Evolutionary conservation across 2,329 filamentous ascomycete genomes (phyloP).

Genomic region (Scedosporium apiospermum): DNA sequence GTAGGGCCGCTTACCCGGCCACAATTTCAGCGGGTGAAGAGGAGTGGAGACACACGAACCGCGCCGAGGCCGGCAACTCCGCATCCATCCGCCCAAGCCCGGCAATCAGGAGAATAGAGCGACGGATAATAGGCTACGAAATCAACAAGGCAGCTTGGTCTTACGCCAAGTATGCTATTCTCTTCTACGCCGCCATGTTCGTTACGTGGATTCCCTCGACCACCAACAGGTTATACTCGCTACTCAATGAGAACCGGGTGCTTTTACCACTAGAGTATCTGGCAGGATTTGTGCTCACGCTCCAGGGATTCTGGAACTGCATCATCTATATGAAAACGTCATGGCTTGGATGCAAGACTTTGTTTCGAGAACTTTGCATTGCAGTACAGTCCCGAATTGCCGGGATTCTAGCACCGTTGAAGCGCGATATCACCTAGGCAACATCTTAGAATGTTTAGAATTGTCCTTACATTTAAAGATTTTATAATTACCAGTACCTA

Average conservation of each 20-base stretch:
- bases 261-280: conserved; percentile 51
- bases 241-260: conserved; percentile 39
- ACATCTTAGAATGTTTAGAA: too few relatives aligned
- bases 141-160: conserved; percentile 50
- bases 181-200: conserved; percentile 56
- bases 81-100: not conserved
- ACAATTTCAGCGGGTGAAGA: conserved; percentile 31
- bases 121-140: conserved; percentile 25
- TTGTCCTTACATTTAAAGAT: too few relatives aligned
- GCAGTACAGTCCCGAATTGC: too few relatives aligned
- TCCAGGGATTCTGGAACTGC: conserved; percentile 73
- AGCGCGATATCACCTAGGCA: too few relatives aligned
- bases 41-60: not conserved
- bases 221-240: conserved; percentile 60
- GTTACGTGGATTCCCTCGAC: conserved; percentile 64
- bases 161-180: conserved; percentile 54
- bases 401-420: too few relatives aligned
- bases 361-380: not conserved
- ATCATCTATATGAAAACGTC: conserved; percentile 61
- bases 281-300: conserved; percentile 60
- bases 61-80: not conserved
- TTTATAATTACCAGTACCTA: too few relatives aligned
- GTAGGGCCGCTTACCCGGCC: conserved; percentile 32
- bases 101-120: not conserved
- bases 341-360: conserved; percentile 40